A percentile compares a stretch with the other conserved stretches of the same genome.
Evolutionary conservation across 805 yeast genomes (phyloP).

Genomic region (Priceomyces melissophilus): DNA sequence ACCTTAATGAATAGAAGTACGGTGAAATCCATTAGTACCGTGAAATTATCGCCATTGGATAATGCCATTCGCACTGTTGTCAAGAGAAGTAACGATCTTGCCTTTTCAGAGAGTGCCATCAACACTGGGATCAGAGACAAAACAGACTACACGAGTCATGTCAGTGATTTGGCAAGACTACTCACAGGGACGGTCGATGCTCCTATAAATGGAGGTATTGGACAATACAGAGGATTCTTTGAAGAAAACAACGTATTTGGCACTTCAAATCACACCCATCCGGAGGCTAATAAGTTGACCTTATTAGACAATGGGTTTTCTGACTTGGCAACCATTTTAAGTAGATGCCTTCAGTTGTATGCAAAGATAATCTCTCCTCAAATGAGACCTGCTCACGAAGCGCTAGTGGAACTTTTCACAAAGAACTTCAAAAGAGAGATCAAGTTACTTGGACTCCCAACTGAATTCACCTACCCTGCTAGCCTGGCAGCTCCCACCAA

Average conservation of each 20-base stretch:
- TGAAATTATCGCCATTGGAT: conserved; percentile 75
- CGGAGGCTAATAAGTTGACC: conserved; percentile 23
- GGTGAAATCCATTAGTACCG: conserved; percentile 45
- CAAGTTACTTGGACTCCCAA: conserved; percentile 32
- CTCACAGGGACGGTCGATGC: conserved; percentile 85
- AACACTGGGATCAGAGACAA: conserved; percentile 51
- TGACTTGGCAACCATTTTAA: conserved; percentile 64
- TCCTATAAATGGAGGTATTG: conserved; percentile 91
- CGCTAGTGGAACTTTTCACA: conserved; percentile 58
- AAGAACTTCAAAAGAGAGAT: conserved; percentile 71
- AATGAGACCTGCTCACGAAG: conserved; percentile 63
- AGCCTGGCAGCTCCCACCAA: conserved; percentile 4
- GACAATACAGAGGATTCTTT: conserved; percentile 73
- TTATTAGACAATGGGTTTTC: conserved; percentile 53
- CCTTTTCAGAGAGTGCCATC: conserved; percentile 61
- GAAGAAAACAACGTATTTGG: conserved; percentile 26
- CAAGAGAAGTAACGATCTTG: conserved; percentile 68
- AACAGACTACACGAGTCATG: conserved; percentile 44
- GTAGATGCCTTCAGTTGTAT: conserved; percentile 66
- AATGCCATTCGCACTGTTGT: conserved; percentile 71
- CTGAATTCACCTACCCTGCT: conserved; percentile 26
- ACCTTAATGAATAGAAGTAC: conserved; percentile 84
- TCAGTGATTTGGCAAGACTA: conserved; percentile 65
- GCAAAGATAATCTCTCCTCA: conserved; percentile 56
- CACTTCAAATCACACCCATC: neutral